Evolutionary conservation across 129 eudicot genomes (phyloP).

Genomic region (Artemisia tridentata): DNA sequence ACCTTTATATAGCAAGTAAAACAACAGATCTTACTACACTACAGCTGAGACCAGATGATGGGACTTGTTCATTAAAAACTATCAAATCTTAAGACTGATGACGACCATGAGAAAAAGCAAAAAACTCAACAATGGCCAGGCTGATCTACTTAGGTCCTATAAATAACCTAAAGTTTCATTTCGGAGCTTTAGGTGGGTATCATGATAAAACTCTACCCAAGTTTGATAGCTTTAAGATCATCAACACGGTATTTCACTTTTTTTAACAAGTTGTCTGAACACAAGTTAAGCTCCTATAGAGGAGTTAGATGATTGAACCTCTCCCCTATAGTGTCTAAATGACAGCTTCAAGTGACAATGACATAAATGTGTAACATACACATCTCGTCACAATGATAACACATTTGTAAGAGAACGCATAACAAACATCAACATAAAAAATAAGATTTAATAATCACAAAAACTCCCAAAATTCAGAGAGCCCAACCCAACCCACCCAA

Average conservation of each 20-base stretch:
- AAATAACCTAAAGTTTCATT: background rate
- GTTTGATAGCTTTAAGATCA: slow-evolving; percentile 4
- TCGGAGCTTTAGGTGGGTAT: background rate
- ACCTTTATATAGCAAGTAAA: no score
- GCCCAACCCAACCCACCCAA: background rate
- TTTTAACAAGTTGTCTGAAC: background rate
- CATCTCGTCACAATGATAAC: background rate
- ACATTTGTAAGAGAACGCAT: background rate
- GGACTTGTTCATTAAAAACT: no score
- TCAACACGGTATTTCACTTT: slow-evolving; percentile 6
- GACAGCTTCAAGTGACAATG: background rate
- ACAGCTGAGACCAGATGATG: no score
- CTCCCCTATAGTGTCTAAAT: background rate
- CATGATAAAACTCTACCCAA: background rate
- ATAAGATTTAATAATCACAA: background rate
- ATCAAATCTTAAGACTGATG: no score
- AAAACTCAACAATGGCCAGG: background rate
- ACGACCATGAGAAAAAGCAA: background rate
- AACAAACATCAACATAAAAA: slow-evolving; percentile 1
- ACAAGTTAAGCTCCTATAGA: background rate
- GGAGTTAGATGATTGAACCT: slow-evolving; percentile 3
- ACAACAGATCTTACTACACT: no score
- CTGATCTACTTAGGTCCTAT: slow-evolving; percentile 8
- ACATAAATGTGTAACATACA: background rate
- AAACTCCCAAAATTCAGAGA: slow-evolving; percentile 1